phyloP scores from a whole-genome alignment of 257 asterid species.

The Petunia secreta region DNA sequence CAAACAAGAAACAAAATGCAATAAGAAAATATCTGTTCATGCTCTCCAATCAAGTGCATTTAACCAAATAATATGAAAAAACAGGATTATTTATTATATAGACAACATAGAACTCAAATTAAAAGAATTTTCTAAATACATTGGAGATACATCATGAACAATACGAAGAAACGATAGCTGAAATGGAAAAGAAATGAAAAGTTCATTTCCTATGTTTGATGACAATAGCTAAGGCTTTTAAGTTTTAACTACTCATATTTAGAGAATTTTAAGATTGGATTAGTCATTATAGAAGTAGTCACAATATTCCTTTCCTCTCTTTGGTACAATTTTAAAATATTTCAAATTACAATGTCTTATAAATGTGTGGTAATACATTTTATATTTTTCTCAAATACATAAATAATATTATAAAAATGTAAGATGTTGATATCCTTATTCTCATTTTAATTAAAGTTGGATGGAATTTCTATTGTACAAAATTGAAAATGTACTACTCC shows the following conservation, averaged over 20 bases:
- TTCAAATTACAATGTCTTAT: not conserved
- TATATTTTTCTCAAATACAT: no score
- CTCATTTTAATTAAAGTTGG: no score
- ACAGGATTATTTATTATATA: not conserved
- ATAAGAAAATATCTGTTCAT: not conserved
- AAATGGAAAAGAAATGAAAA: no score
- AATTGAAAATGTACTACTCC: no score
- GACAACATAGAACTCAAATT: not conserved
- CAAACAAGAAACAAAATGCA: not conserved
- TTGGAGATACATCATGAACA: not conserved
- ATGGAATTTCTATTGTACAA: no score
- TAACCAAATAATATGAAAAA: not conserved
- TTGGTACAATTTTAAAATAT: not conserved
- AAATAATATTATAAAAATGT: no score
- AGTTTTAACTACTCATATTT: not conserved
- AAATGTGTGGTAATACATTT: no score
- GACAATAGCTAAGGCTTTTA: no score
- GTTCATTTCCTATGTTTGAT: not conserved
- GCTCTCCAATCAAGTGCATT: not conserved
- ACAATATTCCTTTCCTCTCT: no score
- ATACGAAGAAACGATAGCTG: not conserved
- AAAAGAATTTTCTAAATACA: not conserved
- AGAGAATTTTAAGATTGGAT: not conserved
- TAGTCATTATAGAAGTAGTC: not conserved
- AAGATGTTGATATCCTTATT: no score